Evolutionary conservation across 768 basidiomycete species (phyloP), one percentile per base, ranked within the genome.

Genomic region (Macrocybe gigantea): DNA sequence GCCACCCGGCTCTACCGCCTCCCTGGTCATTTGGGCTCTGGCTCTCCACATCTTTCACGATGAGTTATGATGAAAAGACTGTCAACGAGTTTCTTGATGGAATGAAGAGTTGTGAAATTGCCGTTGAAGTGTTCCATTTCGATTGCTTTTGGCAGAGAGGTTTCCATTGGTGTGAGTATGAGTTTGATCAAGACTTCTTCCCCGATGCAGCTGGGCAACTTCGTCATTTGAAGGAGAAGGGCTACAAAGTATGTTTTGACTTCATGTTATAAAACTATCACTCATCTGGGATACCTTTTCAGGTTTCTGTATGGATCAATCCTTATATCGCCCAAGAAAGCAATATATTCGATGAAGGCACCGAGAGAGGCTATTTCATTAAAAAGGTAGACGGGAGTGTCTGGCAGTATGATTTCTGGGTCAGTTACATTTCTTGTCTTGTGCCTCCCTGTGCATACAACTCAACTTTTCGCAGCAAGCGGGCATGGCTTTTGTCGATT

Each of bases 1-100:
- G 70, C 10, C 65, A 67, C 10, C 69, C 71, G 31, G 67, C 66
- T 2, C 65, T 77, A 12, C 74, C 74, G 8, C 74, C 75, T 9
- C 62, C 68, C 0, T 75, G 75, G 74, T 68, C 73, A 5, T 77
- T 74, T 55, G 70, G 71, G 35, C 68, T 77, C 10, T 77, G 71
- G 69, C 61, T 77, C 6, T 69, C 72, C 9, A 75, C 75, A 0
- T 73, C 71, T 2, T 77, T 76, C 59, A 68, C 71, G 2, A 76
- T 73, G 1, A 60, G 63, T 15, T 75, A 75, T 53, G 65, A 71
- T 49, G 64, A 71, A 53, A 56, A 64, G 37, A 77, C 75, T 2
- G 72, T 77, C 33, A 66, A 65, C 6, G 51, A 61, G 33, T 75
- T 75, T 58, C 60, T 77, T 5, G 53, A 71, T 33, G 74, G 71